Percentiles rank a stretch among this genome's conserved stretches.
These are phyloP conservation scores for Globisporangium abappressorium DNA, from an alignment of 352 stramenopile genomes.

Conservation along the genomic window DNA sequence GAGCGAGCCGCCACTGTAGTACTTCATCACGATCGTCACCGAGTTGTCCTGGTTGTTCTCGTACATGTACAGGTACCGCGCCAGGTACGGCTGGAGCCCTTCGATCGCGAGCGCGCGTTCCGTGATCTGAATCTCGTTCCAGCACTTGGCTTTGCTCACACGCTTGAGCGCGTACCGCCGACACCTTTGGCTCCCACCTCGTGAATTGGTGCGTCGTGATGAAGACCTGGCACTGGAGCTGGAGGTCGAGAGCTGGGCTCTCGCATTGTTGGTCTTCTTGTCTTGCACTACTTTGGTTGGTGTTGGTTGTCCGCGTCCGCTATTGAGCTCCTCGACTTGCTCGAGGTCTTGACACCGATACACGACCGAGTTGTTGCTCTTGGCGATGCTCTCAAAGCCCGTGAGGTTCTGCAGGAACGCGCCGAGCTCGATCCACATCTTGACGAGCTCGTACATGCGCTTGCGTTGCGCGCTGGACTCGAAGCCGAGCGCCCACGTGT, in stretches of 20 bases:
- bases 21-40: conserved; percentile 64
- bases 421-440: conserved; percentile 53
- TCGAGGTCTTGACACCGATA: conserved; percentile 44
- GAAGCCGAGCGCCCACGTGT: conserved; percentile 53
- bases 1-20: conserved; percentile 54
- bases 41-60: conserved; percentile 42
- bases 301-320: neutral
- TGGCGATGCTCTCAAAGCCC: conserved; percentile 42
- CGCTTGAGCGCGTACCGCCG: conserved; percentile 50
- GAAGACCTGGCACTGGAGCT: neutral
- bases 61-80: conserved; percentile 59
- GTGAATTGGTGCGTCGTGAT: neutral
- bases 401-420: conserved; percentile 49
- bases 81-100: conserved; percentile 38
- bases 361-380: conserved; percentile 49
- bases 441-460: conserved; percentile 50
- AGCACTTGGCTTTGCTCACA: conserved; percentile 31
- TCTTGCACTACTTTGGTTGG: neutral
- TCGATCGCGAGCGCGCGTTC: conserved; percentile 33
- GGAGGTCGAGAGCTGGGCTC: neutral
- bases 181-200: neutral
- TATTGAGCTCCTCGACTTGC: conserved; percentile 5
- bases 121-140: conserved; percentile 43
- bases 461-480: conserved; percentile 37
- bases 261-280: neutral